Base-by-base conservation (phyloP, 441 rosid species). In the Adansonia gregorii region DNA sequence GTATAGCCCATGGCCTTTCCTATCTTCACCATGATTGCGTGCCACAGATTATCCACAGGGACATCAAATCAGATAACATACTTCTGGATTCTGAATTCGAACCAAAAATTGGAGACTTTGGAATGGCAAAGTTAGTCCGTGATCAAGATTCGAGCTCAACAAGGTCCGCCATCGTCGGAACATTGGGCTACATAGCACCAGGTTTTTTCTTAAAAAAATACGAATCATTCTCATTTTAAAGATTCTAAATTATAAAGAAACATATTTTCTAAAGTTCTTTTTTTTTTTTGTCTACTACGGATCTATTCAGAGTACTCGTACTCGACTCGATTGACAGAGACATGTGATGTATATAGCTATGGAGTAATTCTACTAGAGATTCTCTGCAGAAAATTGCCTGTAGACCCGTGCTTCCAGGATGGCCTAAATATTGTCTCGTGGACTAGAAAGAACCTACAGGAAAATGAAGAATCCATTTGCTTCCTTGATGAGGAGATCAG, bases 121-220 rank as follows among this genome's bases (percentile, higher is more conserved):
- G 92, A 52, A 78, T 72, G 46, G 85, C 86, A 4, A 89, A 85
- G 70, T 76, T 85, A 60, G 76, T 86, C 43, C n/a, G 17, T 24
- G 84, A 75, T 45, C 75, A 84, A 45, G 78, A 82, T 75, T 80
- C 79, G 4, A 73, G 78, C 74, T 77, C 87, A 58, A 78, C 82
- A 70, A 86, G 75, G 83, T 89, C 89, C 5, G 70, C 69, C n/a
- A 79, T 85, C 11, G 85, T 78, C 0, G 89, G 88, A 78, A 86
- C 92, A 15, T 75, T 85, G 3, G 90, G 89, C 39, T 87, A 87
- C 72, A 89, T 89, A n/a, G 89, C 89, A 79, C 89, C 92, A 82
- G 90, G 89, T 81, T 41, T 35, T 35, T 35, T 35, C 39, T 35
- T 35, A 3, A 35, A 3, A 35, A 31, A 35, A 6, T 41, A 41